A percentile compares a stretch with the other conserved stretches of the same genome.
Conservation (phyloP, 192 early-diverging fungal species). For the Helicostylum pulchrum region DNA sequence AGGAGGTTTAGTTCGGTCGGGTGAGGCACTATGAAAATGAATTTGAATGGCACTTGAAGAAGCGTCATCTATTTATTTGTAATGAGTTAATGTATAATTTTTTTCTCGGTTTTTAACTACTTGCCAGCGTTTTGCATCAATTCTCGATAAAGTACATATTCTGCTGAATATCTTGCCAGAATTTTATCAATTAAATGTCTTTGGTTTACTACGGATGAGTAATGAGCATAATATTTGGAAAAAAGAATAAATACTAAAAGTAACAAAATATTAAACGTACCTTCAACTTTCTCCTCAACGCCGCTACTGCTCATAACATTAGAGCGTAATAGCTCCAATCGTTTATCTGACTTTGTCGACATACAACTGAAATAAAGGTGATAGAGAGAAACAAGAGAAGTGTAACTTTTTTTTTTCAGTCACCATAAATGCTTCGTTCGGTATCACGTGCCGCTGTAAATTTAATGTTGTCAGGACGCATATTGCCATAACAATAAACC, state of each 20-base stretch:
- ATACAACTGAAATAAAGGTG: background rate
- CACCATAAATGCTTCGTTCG: no score
- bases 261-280: conserved; percentile 16
- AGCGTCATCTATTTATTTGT: conserved; percentile 64
- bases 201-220: conserved; percentile 67
- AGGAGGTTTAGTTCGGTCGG: conserved; percentile 30
- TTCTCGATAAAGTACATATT: conserved; percentile 84
- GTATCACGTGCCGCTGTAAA: no score
- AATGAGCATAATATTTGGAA: background rate
- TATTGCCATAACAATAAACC: no score
- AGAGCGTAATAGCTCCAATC: conserved; percentile 35
- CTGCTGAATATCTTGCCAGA: conserved; percentile 80
- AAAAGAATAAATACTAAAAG: background rate
- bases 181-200: conserved; percentile 92
- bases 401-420: no score
- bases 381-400: background rate
- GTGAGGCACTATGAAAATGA: conserved; percentile 44
- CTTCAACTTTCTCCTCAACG: conserved; percentile 64
- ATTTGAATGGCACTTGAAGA: conserved; percentile 55
- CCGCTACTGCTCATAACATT: conserved; percentile 42
- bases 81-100: conserved; percentile 32
- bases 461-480: no score
- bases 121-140: conserved; percentile 64
- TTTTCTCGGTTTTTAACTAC: background rate
- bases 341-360: background rate